Base-by-base conservation (phyloP, 345 rosid species). In the Linum trigynum region DNA sequence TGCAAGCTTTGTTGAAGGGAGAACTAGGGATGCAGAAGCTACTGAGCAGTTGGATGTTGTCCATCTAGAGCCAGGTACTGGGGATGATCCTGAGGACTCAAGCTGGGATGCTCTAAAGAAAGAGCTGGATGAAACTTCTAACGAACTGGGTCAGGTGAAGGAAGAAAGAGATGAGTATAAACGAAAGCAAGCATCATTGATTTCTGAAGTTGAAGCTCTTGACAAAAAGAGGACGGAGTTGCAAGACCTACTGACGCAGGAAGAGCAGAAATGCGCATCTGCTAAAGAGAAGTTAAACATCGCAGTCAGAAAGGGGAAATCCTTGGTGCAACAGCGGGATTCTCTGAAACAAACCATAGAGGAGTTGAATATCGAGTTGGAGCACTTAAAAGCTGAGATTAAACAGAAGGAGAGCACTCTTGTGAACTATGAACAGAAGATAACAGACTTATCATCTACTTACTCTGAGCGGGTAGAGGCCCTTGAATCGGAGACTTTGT, bases 241-340 rank as follows among this genome's bases (percentile, higher is more conserved):
- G 82, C 89, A 79, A 70, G 87, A 76, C 70, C 75, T 77, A 38
- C 89, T 86, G 67, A 68, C 65, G 64, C 90, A 81, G 78, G 99
- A 90, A 83, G 92, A 90, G 82, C 97, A 84, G 80, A 94, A 83
- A 78, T 84, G 89, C 59, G 77, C 80, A 66, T 84, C 96, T 71
- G 71, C 71, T 5, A 85, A 92, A 69, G 99, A 94, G 81, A 94
- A 90, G 78, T 67, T 94, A 79, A 88, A 83, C 69, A 85, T 88
- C 72, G 99, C 97, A 53, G 97, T 94, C 72, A 81, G 95, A 76
- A 94, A 94, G 86, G 97, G 99, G 64, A 94, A 94, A 80, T 83
- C 84, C 16, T 79, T 94, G 82, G 92, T 94, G 78, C 97, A 90
- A 72, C 88, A 81, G 63, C 88, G 90, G 69, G 96, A 94, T 77